Evolutionary conservation across 345 rosid species (phyloP).

Genomic region (Crucihimalaya himalaica): DNA sequence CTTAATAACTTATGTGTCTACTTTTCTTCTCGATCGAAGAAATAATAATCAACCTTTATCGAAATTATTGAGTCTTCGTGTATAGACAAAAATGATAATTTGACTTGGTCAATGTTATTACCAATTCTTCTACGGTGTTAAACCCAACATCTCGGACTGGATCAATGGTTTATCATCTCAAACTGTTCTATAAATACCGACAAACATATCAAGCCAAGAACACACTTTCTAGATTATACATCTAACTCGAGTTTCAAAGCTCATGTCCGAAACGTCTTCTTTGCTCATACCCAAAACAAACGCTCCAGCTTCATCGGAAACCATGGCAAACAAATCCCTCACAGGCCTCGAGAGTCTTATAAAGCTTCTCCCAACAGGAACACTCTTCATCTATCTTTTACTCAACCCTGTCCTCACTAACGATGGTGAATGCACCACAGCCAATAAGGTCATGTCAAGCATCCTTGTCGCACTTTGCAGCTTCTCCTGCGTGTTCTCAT

Average conservation of each 20-base stretch:
- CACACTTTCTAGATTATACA: slow-evolving; percentile 27
- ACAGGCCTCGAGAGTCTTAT: slow-evolving; percentile 66
- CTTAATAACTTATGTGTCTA: background rate
- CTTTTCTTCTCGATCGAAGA: background rate
- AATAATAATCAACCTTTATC: slow-evolving; percentile 11
- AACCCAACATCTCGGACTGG: slow-evolving; percentile 35
- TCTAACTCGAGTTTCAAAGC: background rate
- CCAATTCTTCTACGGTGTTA: slow-evolving; percentile 24
- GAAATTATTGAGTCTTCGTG: slow-evolving; percentile 16
- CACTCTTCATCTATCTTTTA: slow-evolving; percentile 75
- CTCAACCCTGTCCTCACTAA: slow-evolving; percentile 80
- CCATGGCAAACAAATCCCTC: slow-evolving; percentile 49
- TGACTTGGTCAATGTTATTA: slow-evolving; percentile 30
- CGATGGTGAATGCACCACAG: slow-evolving; percentile 57
- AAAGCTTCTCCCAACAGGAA: slow-evolving; percentile 90
- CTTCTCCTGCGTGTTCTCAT: slow-evolving; percentile 63
- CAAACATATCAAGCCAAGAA: slow-evolving; percentile 12
- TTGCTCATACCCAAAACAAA: slow-evolving; percentile 26
- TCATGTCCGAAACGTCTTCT: slow-evolving; percentile 34
- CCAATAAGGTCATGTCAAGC: slow-evolving; percentile 56
- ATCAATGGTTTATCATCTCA: slow-evolving; percentile 28
- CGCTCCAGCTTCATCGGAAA: slow-evolving; percentile 32
- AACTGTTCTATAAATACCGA: slow-evolving; percentile 26
- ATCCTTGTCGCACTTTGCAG: slow-evolving; percentile 63
- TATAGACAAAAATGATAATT: background rate